Evolutionary conservation across 768 basidiomycete genomes (phyloP).

Genomic region (Tricholoma bakamatsutake): DNA sequence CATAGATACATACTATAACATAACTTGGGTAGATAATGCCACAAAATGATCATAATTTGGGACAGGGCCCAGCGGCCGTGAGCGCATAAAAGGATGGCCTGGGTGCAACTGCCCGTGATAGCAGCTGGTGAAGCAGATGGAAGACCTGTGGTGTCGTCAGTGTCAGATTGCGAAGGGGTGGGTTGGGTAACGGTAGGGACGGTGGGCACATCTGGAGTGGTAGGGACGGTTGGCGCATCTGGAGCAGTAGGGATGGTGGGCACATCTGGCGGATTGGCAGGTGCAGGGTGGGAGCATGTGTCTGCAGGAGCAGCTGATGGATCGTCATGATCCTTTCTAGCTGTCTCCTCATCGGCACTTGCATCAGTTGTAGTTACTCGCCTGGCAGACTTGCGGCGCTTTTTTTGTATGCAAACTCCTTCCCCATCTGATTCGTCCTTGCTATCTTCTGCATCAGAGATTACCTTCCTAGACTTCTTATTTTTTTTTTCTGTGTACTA

Average conservation of each 20-base stretch:
- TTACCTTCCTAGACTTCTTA: background rate
- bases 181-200: background rate
- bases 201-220: background rate
- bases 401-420: background rate
- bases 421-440: background rate
- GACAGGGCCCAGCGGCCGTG: background rate
- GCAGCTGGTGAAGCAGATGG: background rate
- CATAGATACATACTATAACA: too few relatives aligned
- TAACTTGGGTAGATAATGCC: too few relatives aligned
- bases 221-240: too few relatives aligned
- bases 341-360: background rate
- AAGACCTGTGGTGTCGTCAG: background rate
- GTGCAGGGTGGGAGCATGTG: background rate
- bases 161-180: background rate
- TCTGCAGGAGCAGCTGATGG: background rate
- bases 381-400: background rate
- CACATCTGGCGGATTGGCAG: background rate
- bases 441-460: background rate
- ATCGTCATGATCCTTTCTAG: background rate
- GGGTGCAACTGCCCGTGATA: background rate
- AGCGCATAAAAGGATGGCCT: too few relatives aligned
- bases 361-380: background rate
- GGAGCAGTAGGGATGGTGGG: too few relatives aligned
- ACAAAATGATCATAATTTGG: too few relatives aligned
- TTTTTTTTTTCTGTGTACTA: background rate